These are phyloP conservation scores for Coemansia sp. DNA, from an alignment of 192 early-diverging fungal species.

Conservation along the genomic window DNA sequence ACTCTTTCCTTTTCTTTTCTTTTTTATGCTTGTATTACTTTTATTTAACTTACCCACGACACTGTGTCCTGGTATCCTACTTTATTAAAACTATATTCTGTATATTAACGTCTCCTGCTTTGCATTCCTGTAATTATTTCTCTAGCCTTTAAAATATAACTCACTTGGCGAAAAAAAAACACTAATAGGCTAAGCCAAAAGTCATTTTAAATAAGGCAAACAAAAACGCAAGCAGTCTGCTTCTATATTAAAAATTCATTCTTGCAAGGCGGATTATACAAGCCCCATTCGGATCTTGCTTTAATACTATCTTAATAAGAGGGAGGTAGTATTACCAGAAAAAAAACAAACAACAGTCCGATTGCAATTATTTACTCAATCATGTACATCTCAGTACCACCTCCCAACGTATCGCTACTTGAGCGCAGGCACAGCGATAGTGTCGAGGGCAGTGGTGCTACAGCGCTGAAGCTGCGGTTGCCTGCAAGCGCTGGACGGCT, in stretches of 20 bases:
- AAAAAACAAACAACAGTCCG: not conserved
- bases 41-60: no score
- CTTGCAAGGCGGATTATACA: no score
- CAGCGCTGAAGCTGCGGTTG: constrained; percentile 1
- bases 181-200: not conserved
- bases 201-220: no score
- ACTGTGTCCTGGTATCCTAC: no score
- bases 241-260: no score
- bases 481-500: constrained; percentile 1
- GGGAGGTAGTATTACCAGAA: not conserved
- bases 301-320: not conserved
- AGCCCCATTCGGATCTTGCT: no score
- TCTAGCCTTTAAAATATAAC: no score
- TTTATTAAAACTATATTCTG: constrained; percentile 4
- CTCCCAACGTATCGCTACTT: constrained; percentile 13
- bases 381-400: constrained; percentile 50
- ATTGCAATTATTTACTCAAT: not conserved
- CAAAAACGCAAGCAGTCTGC: no score
- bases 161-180: no score
- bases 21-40: no score
- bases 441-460: constrained; percentile 3
- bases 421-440: constrained; percentile 10
- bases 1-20: not conserved
- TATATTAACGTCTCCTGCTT: not conserved
- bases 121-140: no score